Evolutionary conservation across 2,329 filamentous ascomycete species (phyloP).

Genomic region (Botrytis fragariae): DNA sequence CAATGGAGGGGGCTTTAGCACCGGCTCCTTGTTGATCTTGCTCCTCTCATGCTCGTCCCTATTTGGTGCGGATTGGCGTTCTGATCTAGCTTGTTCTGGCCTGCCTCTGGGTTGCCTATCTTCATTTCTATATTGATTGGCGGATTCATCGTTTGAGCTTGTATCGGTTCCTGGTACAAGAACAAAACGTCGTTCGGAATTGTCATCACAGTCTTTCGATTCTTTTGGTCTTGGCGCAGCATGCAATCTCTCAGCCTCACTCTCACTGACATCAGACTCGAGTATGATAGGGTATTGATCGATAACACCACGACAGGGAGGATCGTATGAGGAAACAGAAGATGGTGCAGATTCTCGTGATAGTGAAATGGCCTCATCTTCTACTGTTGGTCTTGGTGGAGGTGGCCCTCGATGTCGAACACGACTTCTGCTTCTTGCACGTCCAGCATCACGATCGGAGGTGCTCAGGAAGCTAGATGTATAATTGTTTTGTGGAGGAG

Average conservation of each 20-base stretch:
- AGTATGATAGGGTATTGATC: constrained; percentile 68
- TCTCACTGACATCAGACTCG: constrained; percentile 49
- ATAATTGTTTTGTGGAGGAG: constrained; percentile 21
- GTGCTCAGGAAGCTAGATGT: constrained; percentile 21
- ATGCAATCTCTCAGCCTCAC: constrained; percentile 35
- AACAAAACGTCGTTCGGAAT: constrained; percentile 61
- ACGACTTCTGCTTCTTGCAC: constrained; percentile 28
- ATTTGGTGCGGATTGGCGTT: neutral
- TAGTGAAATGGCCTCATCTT: constrained; percentile 65
- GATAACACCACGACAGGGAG: constrained; percentile 58
- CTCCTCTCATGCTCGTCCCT: constrained; percentile 4
- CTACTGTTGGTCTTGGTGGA: constrained; percentile 64
- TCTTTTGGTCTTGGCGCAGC: constrained; percentile 25
- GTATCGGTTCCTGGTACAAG: constrained; percentile 45
- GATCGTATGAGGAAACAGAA: constrained; percentile 47
- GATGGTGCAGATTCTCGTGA: constrained; percentile 52
- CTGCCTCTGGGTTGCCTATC: constrained; percentile 24
- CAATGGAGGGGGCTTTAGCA: constrained; percentile 22
- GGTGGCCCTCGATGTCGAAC: constrained; percentile 29
- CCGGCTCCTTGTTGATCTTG: neutral
- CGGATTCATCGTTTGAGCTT: constrained; percentile 18
- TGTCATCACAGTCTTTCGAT: constrained; percentile 27
- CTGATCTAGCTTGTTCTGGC: neutral
- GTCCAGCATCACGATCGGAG: constrained; percentile 16
- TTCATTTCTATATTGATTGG: constrained; percentile 17